phyloP scores from a whole-genome alignment of 2,329 filamentous ascomycete genomes.

The Coniella lustricola region DNA sequence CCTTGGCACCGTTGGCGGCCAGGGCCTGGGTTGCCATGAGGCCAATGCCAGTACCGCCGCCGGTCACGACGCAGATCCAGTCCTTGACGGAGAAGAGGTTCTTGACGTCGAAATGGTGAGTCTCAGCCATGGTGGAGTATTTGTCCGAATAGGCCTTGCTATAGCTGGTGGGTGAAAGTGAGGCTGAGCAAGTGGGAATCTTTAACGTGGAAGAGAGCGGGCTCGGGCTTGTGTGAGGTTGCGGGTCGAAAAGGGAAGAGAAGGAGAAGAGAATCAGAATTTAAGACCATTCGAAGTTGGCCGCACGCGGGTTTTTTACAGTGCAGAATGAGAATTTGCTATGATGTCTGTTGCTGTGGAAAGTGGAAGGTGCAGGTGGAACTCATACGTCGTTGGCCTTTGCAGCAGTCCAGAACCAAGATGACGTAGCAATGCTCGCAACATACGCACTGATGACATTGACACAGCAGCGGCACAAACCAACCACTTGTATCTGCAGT shows the following conservation, averaged over 20 bases:
- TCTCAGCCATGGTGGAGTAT: constrained; percentile 26
- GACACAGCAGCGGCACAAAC: no score
- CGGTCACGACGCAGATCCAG: constrained; percentile 31
- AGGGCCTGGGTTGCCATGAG: constrained; percentile 58
- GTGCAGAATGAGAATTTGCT: neutral
- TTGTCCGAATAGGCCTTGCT: no score
- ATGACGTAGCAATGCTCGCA: constrained; percentile 9
- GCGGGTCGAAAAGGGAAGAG: no score
- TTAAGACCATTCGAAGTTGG: no score
- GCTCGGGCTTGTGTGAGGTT: neutral
- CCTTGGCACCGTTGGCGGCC: constrained; percentile 34
- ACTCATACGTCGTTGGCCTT: neutral
- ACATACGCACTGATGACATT: constrained; percentile 1
- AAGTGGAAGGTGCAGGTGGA: neutral
- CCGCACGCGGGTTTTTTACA: no score
- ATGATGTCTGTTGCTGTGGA: neutral
- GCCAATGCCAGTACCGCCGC: constrained; percentile 56
- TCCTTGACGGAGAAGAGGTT: constrained; percentile 29
- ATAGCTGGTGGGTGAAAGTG: neutral
- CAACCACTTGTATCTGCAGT: no score
- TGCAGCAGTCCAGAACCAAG: neutral
- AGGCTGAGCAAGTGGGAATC: no score
- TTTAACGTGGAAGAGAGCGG: no score
- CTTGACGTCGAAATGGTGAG: constrained; percentile 25
- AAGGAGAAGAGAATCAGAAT: no score